phyloP scores from a whole-genome alignment of 306 rosid genomes.

The Casuarina cunninghamiana region DNA sequence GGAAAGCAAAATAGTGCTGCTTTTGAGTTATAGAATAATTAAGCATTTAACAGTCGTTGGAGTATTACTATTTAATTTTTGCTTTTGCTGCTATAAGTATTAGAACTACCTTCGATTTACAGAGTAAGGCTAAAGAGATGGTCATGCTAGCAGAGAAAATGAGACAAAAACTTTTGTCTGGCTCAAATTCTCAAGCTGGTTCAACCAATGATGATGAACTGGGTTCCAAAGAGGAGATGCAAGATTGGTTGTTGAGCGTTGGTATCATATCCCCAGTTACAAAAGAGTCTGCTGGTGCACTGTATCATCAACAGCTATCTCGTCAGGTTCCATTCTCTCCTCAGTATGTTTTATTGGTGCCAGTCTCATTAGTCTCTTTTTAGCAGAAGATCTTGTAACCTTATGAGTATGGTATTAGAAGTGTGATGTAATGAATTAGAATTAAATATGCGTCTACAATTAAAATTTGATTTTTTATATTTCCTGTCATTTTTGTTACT shows the following conservation, averaged over 20 bases:
- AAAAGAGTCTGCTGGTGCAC: conserved; percentile 95
- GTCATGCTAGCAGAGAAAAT: conserved; percentile 96
- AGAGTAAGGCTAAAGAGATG: conserved; percentile 99
- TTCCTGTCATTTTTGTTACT: not conserved
- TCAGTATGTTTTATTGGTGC: conserved; percentile 4
- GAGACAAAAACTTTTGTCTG: conserved; percentile 86
- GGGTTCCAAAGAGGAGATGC: conserved; percentile 96
- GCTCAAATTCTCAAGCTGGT: conserved; percentile 60
- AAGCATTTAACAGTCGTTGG: not conserved
- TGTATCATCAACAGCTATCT: conserved; percentile 91
- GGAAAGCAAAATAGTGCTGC: not conserved
- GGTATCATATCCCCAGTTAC: conserved; percentile 97
- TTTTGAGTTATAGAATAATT: not conserved
- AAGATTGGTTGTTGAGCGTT: conserved; percentile 91
- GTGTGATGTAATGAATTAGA: conserved; percentile 5
- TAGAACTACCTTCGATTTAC: conserved; percentile 39
- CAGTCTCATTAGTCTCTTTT: conserved; percentile 2
- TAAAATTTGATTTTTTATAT: not conserved
- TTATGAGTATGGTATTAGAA: conserved; percentile 3
- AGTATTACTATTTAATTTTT: not conserved
- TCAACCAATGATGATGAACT: conserved; percentile 69
- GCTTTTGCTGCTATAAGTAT: conserved; percentile 20
- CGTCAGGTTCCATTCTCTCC: conserved; percentile 68
- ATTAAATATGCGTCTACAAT: not conserved
- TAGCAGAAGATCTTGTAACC: not conserved